Percentiles rank a stretch among this genome's conserved stretches.
Conservation (phyloP, 2,329 filamentous ascomycete genomes). For the Aureobasidium sp. region DNA sequence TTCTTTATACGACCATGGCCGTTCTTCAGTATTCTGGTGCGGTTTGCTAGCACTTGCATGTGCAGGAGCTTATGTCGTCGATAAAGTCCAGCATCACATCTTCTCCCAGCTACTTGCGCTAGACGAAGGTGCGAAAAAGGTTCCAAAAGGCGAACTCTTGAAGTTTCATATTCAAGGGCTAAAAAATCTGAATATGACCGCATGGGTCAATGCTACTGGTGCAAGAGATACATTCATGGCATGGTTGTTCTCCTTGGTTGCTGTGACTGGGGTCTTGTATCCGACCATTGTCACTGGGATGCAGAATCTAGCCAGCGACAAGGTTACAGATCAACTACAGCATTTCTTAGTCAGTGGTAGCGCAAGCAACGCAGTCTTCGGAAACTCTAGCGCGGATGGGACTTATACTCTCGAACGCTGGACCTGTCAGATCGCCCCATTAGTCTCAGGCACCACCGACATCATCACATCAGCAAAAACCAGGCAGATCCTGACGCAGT, state of each 20-base stretch:
- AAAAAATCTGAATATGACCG: not conserved
- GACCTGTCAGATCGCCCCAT: not conserved
- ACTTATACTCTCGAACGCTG: slow-evolving; percentile 2
- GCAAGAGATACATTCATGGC: not conserved
- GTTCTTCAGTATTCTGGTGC: not conserved
- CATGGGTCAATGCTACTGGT: not conserved
- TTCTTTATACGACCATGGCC: not conserved
- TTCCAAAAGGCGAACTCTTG: not conserved
- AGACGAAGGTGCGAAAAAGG: not conserved
- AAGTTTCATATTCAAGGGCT: not conserved
- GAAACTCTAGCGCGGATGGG: not conserved
- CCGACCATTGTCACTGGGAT: not conserved
- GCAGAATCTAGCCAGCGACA: not conserved
- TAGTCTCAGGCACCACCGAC: not conserved
- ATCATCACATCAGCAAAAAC: not conserved
- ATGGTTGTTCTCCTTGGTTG: not conserved
- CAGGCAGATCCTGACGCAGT: not conserved
- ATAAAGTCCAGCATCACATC: not conserved
- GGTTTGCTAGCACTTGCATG: not conserved
- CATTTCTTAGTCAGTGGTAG: too few species aligned
- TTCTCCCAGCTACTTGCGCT: not conserved
- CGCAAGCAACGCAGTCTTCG: not conserved
- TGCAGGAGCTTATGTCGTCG: not conserved
- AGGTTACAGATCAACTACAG: not conserved
- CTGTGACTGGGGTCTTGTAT: not conserved